phyloP scores from a whole-genome alignment of 164 flowering plant genomes.

The Macadamia tetraphylla region DNA sequence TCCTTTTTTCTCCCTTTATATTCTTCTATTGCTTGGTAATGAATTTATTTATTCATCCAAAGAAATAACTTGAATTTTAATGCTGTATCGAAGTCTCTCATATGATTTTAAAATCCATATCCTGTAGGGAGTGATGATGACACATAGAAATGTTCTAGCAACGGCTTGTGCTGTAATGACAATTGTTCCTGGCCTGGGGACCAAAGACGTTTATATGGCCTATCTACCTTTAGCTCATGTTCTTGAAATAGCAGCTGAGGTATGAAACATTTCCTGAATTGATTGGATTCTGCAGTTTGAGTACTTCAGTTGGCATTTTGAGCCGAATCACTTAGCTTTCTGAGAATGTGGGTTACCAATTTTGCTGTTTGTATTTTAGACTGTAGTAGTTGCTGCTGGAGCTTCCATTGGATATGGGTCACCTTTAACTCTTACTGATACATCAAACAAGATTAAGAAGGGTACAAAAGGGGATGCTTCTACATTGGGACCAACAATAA shows the following conservation, averaged over 20 bases:
- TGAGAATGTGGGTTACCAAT: not conserved
- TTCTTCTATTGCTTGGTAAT: too few relatives aligned
- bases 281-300: slow-evolving; percentile 4
- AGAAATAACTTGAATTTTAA: not conserved
- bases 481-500: slow-evolving; percentile 61
- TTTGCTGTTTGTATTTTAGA: slow-evolving; percentile 34
- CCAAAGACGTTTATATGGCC: slow-evolving; percentile 76
- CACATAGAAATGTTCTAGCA: slow-evolving; percentile 83
- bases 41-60: too few relatives aligned
- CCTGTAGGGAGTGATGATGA: slow-evolving; percentile 96
- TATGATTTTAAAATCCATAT: slow-evolving; percentile 4
- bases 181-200: slow-evolving; percentile 70
- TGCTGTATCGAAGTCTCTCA: not conserved
- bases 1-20: too few relatives aligned
- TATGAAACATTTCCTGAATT: slow-evolving; percentile 20
- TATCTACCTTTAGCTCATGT: slow-evolving; percentile 92
- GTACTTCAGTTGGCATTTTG: not conserved
- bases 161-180: slow-evolving; percentile 83
- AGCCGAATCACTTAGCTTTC: not conserved
- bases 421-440: slow-evolving; percentile 91
- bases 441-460: slow-evolving; percentile 79
- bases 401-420: slow-evolving; percentile 89
- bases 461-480: slow-evolving; percentile 97
- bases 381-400: slow-evolving; percentile 62
- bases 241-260: slow-evolving; percentile 98